Evolutionary conservation across 2,329 filamentous ascomycete species (phyloP), one percentile per base, ranked within the genome.

Genomic region (Curvularia lunata): DNA sequence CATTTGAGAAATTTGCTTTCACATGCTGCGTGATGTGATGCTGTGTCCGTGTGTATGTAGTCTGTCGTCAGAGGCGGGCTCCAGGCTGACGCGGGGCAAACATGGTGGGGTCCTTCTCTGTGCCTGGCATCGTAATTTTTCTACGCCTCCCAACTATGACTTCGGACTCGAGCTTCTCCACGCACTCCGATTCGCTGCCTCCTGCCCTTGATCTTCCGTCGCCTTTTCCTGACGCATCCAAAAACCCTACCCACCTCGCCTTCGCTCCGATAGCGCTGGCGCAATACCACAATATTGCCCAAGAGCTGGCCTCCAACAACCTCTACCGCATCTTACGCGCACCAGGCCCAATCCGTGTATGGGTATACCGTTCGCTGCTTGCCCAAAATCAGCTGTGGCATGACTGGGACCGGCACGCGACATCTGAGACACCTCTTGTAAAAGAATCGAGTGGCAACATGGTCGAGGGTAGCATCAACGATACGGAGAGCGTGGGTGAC

Each of bases 321-420:
- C 34, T 65, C 56, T 65, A 61, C 37, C 62, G 67, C 52, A 66
- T 71, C 50, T 64, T 72, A 18, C 63, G 63, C 53, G 64, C 66
- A 42, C 70, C 68, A 23, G 67, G 65, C 21, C 67, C 66, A 13
- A 64, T 71, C 28, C 68, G 70, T 50, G 58, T 66, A 37, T 70
- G 66, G 68, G 62, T 68, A 6, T 72, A 70, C 49, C 63, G 62
- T 52, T 65, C 61, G 23, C 58, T 71, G 45, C 59, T 71, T 21
- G 57, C 52, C 40, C 67, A 71, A 50, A 52, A 65, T 21, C 50
- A 60, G 45, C 54, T 66, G 61, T 70, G 67, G 68, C 53, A 63
- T 49, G 54, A 64, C 46, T 65, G 63, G 65, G 57, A 65, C 25
- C 58, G 59, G 34, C 56, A 56, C 48, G 47, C 56, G 12, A 23